These are phyloP conservation scores for Xylaria cubensis DNA, from an alignment of 495 filamentous ascomycete species.

Conservation along the genomic window DNA sequence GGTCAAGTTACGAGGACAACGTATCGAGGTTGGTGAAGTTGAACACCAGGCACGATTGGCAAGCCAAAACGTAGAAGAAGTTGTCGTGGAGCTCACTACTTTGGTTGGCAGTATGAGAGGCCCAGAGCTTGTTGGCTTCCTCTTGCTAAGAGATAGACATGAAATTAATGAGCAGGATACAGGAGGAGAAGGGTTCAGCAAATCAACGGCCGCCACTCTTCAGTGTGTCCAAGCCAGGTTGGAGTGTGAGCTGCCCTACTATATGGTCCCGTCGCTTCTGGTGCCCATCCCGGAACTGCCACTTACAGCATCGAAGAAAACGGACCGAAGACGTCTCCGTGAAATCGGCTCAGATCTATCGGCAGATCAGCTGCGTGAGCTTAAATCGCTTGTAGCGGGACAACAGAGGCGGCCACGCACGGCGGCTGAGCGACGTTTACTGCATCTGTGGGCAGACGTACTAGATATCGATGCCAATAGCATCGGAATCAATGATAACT, in stretches of 20 bases:
- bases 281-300: constrained; percentile 29
- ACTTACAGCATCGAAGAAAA: neutral
- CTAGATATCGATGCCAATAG: neutral
- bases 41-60: constrained; percentile 33
- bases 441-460: neutral
- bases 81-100: constrained; percentile 53
- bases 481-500: neutral
- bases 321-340: constrained; percentile 27
- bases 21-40: constrained; percentile 52
- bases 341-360: neutral
- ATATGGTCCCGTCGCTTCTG: constrained; percentile 38
- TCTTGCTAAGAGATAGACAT: neutral
- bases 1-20: constrained; percentile 42
- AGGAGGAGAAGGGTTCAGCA: too few relatives aligned
- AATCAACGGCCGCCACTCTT: neutral
- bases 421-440: neutral
- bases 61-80: constrained; percentile 39
- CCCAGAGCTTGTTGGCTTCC: neutral
- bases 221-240: neutral
- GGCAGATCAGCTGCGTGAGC: neutral
- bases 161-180: neutral
- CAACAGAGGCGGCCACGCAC: neutral
- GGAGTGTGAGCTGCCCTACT: constrained; percentile 26
- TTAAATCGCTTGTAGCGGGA: neutral
- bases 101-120: neutral